Evolutionary conservation across 495 filamentous ascomycete species (phyloP).

Genomic region (Thermothielavioides terrestris): DNA sequence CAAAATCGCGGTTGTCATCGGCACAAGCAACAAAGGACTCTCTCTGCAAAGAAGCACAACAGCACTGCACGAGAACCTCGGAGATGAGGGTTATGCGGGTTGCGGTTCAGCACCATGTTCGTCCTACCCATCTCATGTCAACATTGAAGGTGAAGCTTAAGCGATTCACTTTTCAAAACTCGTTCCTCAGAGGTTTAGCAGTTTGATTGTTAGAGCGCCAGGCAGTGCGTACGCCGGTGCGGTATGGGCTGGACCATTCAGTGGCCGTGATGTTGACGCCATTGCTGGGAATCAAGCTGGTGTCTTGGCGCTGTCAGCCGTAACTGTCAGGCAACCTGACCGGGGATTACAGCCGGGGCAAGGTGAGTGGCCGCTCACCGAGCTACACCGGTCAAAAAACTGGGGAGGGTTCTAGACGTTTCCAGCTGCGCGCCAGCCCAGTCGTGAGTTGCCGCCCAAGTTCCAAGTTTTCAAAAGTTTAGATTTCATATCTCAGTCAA

Average conservation of each 20-base stretch:
- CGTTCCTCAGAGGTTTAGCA: background rate
- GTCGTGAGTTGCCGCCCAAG: no score
- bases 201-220: background rate
- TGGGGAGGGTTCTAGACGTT: slow-evolving; percentile 11
- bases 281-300: background rate
- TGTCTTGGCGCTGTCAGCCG: slow-evolving; percentile 1
- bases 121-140: no score
- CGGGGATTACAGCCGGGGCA: no score
- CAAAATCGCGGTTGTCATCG: slow-evolving; percentile 5
- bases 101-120: no score
- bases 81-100: no score
- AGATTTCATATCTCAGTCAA: background rate
- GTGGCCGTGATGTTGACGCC: slow-evolving; percentile 1
- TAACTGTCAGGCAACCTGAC: no score
- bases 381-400: slow-evolving; percentile 1
- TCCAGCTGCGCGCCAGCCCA: no score
- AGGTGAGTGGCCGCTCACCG: slow-evolving; percentile 6
- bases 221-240: no score
- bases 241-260: no score
- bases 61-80: background rate
- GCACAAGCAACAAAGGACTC: background rate
- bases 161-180: background rate
- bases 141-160: no score
- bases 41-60: background rate
- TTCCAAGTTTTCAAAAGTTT: no score